A percentile compares a stretch with the other conserved stretches of the same genome.
Evolutionary conservation across 23 red algal species (phyloP).

Genomic region (Gracilariopsis chorda): DNA sequence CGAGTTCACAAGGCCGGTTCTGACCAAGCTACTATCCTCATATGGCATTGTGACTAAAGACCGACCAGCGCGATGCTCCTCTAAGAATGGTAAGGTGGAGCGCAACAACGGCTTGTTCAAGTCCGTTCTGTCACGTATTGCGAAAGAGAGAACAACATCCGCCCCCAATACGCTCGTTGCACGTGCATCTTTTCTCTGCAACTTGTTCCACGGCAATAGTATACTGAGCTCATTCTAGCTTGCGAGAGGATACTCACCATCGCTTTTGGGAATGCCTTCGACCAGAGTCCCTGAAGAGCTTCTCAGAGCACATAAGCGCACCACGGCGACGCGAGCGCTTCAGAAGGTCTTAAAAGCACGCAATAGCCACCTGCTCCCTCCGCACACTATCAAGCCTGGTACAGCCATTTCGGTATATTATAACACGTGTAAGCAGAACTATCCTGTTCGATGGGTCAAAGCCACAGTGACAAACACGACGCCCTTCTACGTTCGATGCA

Average conservation of each 20-base stretch:
- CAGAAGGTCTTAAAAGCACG: neutral
- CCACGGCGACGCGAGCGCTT: neutral
- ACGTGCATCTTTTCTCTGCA: neutral
- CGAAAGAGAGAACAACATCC: neutral
- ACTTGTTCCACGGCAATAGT: neutral
- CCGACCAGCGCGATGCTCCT: neutral
- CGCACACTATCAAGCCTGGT: neutral
- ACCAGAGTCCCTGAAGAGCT: neutral
- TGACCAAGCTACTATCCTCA: neutral
- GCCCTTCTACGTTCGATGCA: neutral
- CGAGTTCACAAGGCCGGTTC: neutral
- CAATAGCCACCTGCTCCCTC: neutral
- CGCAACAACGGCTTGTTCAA: constrained; percentile 18
- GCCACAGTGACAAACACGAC: neutral
- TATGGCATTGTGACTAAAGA: neutral
- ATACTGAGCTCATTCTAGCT: neutral
- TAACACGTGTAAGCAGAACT: constrained; percentile 4
- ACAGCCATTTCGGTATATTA: neutral
- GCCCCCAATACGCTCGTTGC: neutral
- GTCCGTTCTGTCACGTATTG: neutral
- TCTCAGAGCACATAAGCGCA: neutral
- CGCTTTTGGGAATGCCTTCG: neutral
- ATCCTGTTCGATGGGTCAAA: neutral
- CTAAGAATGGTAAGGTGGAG: constrained; percentile 9
- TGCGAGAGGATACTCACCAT: neutral